Evolutionary conservation across 768 basidiomycete genomes (phyloP).

Genomic region (Leccinum uliginosum): DNA sequence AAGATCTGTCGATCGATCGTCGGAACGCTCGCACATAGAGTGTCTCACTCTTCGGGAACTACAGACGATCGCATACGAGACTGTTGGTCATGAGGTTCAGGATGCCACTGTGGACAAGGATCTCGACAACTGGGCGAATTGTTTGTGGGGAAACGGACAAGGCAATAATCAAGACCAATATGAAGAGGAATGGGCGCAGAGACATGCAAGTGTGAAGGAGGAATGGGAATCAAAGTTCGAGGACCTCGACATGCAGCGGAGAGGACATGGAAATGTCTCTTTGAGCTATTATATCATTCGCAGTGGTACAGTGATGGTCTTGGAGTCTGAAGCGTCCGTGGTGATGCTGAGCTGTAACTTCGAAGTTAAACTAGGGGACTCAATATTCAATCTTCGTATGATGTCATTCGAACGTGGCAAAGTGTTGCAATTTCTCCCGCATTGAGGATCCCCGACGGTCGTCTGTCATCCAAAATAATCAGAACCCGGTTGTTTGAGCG

Average conservation of each 20-base stretch:
- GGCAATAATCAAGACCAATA: conserved; percentile 24
- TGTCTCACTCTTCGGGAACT: conserved; percentile 46
- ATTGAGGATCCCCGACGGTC: too few relatives aligned
- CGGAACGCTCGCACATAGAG: conserved; percentile 65
- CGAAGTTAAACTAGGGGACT: not conserved
- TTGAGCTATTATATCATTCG: conserved; percentile 5
- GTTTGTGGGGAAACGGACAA: conserved; percentile 37
- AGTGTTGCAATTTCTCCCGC: not conserved
- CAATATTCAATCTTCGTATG: not conserved
- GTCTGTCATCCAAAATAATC: too few relatives aligned
- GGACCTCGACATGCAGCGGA: conserved; percentile 18
- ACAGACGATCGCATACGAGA: conserved; percentile 50
- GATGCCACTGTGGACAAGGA: conserved; percentile 40
- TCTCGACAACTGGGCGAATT: conserved; percentile 42
- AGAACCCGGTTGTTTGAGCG: conserved; percentile 44
- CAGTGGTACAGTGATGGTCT: not conserved
- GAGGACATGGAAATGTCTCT: conserved; percentile 26
- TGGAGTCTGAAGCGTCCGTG: not conserved
- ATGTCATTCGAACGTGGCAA: not conserved
- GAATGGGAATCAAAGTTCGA: conserved; percentile 43
- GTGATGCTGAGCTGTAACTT: not conserved
- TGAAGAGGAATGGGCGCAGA: conserved; percentile 34
- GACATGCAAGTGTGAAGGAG: conserved; percentile 34
- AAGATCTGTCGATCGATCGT: conserved; percentile 60
- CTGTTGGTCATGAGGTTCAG: conserved; percentile 46